Evolutionary conservation across 345 rosid genomes (phyloP).

Genomic region (Citrus trifoliata): DNA sequence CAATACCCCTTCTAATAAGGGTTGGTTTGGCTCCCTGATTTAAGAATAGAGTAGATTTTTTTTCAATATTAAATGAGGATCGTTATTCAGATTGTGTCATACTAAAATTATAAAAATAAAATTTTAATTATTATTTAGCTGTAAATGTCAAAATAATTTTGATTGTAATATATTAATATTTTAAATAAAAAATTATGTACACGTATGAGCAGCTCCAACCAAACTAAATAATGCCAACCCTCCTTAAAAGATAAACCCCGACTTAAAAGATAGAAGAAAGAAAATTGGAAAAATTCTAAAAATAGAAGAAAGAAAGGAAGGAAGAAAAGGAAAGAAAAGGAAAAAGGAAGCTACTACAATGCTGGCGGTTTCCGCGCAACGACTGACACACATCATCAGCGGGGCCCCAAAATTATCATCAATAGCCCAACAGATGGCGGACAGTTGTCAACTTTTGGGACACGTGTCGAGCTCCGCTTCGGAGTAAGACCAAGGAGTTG

Average conservation of each 20-base stretch:
- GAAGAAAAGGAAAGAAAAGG: background rate
- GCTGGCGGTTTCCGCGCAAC: conserved; percentile 8
- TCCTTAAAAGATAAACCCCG: too few relatives aligned
- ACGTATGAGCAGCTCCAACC: too few relatives aligned
- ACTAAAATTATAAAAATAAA: too few relatives aligned
- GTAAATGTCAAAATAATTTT: fast-evolving
- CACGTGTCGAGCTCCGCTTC: conserved; percentile 10
- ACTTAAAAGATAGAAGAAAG: too few relatives aligned
- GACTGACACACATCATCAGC: background rate
- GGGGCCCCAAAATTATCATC: background rate
- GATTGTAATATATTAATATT: too few relatives aligned
- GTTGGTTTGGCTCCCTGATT: fast-evolving
- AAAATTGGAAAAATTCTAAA: too few relatives aligned
- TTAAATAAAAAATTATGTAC: too few relatives aligned
- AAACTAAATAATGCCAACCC: too few relatives aligned
- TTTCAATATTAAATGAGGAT: fast-evolving
- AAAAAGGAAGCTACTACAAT: background rate
- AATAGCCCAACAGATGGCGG: conserved; percentile 1
- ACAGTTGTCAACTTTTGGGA: background rate
- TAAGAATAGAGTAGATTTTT: fast-evolving
- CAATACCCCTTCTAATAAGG: fast-evolving
- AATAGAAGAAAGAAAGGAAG: too few relatives aligned
- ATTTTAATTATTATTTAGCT: fast-evolving
- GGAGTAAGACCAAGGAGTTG: background rate
- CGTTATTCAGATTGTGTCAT: too few relatives aligned